Evolutionary conservation across 352 stramenopile species (phyloP), one percentile per base, ranked within the genome.

Genomic region (Pythium diclinum): DNA sequence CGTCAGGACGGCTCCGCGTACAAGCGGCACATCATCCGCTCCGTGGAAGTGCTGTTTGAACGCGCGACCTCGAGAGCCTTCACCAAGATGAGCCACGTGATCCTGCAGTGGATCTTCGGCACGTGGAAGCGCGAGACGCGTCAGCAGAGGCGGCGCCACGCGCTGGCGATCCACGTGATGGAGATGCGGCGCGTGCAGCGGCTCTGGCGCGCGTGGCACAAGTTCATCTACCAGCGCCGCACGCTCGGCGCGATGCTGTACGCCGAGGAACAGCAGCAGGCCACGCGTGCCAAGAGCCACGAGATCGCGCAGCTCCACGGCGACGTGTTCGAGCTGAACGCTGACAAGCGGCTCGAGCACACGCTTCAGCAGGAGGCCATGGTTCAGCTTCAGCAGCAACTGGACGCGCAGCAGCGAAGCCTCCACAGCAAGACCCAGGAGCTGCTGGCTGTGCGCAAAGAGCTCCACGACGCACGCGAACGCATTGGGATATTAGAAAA

Each of bases 161-260:
- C 40, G 3, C 52, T 77, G 0, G 71, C 68, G 0, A 11, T 71
- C 1, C 62, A 49, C 7, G 30, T 61, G 32, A 13, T 85, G 17
- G 51, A 82, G 56, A 69, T 70, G 6, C 65, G 73, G 17, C 67
- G 62, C 0, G 58, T 88, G 48, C 77, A 74, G 42, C 76, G 72
- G 5, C 64, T 76, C 0, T 86, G 76, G 65, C 69, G 65, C 10
- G 70, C 55, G 28, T 92, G 84, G 82, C 77, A 73, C n/a, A 55
- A 75, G 14, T 85, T 82, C 55, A 61, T 88, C 34, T 81, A 86
- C 61, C 67, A 88, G 56, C 74, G 82, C 3, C 74, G 82, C 32
- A 80, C 87, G 21, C 52, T 91, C 47, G 84, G 84, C n/a, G 84
- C 84, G 0, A 90, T 91, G 78, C 52, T 91, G 19, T 91, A 87